A percentile compares a stretch with the other conserved stretches of the same genome.
These are phyloP conservation scores for Jackrogersella multiformis DNA, from an alignment of 495 filamentous ascomycete genomes.

Conservation along the genomic window DNA sequence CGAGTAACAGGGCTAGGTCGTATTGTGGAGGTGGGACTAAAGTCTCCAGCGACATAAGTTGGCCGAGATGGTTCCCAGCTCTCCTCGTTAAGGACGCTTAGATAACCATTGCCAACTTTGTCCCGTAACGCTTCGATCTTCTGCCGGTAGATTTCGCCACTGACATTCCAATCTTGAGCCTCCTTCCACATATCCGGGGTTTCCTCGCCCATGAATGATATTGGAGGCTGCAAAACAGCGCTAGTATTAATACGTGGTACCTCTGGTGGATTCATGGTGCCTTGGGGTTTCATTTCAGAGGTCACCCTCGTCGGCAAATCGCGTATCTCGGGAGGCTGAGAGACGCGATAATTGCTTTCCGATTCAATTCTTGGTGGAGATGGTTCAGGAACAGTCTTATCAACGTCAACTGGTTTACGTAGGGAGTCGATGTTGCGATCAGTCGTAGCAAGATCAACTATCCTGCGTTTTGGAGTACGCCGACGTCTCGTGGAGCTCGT, in stretches of 20 bases:
- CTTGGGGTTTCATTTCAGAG: slow-evolving; percentile 45
- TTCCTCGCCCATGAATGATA: slow-evolving; percentile 51
- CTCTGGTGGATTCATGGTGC: slow-evolving; percentile 46
- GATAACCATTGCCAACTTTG: slow-evolving; percentile 84
- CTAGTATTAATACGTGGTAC: slow-evolving; percentile 59
- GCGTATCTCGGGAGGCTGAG: slow-evolving; percentile 50
- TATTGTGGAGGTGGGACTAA: slow-evolving; percentile 52
- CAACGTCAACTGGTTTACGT: slow-evolving; percentile 24
- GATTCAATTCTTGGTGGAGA: slow-evolving; percentile 12
- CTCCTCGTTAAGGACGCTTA: slow-evolving; percentile 85
- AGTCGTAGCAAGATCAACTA: slow-evolving; percentile 80
- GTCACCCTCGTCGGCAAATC: slow-evolving; percentile 32
- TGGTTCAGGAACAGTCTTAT: slow-evolving; percentile 2
- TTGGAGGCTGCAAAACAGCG: slow-evolving; percentile 53
- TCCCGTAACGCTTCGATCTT: slow-evolving; percentile 85
- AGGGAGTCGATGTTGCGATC: slow-evolving; percentile 56
- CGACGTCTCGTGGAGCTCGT: slow-evolving; percentile 61
- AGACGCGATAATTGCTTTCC: slow-evolving; percentile 56
- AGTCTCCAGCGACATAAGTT: slow-evolving; percentile 50
- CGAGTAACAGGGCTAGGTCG: slow-evolving; percentile 55
- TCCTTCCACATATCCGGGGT: slow-evolving; percentile 54
- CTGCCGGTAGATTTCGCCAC: slow-evolving; percentile 81
- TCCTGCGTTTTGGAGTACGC: slow-evolving; percentile 72
- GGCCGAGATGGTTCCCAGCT: slow-evolving; percentile 60
- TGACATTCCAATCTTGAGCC: slow-evolving; percentile 69